These are phyloP conservation scores for Daldinia vernicosa DNA, from an alignment of 495 filamentous ascomycete species.

Conservation along the genomic window DNA sequence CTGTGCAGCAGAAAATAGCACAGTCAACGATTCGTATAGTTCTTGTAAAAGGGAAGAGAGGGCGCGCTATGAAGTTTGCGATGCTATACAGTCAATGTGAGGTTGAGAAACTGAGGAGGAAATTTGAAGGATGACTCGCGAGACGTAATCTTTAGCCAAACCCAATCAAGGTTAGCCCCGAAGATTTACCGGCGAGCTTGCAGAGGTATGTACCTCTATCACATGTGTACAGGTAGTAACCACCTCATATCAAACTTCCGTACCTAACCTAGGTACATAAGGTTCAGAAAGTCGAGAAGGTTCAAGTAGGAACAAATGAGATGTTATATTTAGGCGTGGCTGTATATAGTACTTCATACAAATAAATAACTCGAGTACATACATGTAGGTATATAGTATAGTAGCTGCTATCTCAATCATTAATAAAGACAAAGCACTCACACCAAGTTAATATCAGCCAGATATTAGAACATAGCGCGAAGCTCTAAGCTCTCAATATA, in stretches of 20 bases:
- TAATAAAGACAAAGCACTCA: background rate
- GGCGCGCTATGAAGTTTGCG: slow-evolving; percentile 16
- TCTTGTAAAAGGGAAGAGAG: background rate
- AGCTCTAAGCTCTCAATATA: background rate
- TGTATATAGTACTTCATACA: background rate
- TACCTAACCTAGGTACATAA: background rate
- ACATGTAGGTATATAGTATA: background rate
- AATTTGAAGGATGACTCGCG: slow-evolving; percentile 12
- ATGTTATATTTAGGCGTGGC: background rate
- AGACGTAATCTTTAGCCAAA: background rate
- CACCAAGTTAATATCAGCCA: background rate
- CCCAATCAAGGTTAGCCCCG: background rate
- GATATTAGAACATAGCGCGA: background rate
- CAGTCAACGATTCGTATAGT: slow-evolving; percentile 37
- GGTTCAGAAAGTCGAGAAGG: background rate
- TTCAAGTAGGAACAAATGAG: background rate
- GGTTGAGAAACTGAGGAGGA: slow-evolving; percentile 18
- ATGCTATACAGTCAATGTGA: slow-evolving; percentile 23
- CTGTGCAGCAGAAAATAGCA: slow-evolving; percentile 68
- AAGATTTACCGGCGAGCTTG: background rate
- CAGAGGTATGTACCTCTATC: too few relatives aligned
- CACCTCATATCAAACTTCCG: background rate
- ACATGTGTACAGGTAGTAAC: background rate
- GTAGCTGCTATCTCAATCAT: background rate
- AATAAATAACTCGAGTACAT: slow-evolving; percentile 1